Percentiles rank a stretch among this genome's conserved stretches.
Conservation (phyloP, 2,329 filamentous ascomycete genomes). For the Monilinia vaccinii-corymbosi region DNA sequence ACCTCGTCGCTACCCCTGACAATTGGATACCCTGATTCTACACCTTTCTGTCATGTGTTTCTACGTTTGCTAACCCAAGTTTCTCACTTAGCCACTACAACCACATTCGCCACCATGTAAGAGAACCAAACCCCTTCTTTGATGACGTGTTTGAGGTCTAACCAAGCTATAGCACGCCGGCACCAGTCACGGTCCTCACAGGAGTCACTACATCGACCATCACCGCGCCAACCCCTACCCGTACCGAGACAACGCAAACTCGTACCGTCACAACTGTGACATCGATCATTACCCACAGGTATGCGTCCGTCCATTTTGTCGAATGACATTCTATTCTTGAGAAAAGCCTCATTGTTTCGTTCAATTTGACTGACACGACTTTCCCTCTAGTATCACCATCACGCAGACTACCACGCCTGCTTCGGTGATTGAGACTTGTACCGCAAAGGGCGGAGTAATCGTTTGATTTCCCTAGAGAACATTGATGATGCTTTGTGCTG, state of each 20-base stretch:
- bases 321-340: not conserved
- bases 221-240: constrained; percentile 5
- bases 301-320: constrained; percentile 2
- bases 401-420: constrained; percentile 6
- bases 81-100: not conserved
- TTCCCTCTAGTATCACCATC: constrained; percentile 1
- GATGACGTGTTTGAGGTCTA: not conserved
- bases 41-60: no score
- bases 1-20: no score
- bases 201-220: constrained; percentile 2
- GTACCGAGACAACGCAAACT: not conserved
- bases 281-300: not conserved
- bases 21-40: no score
- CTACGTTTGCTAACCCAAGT: not conserved
- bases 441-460: not conserved
- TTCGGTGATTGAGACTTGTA: not conserved
- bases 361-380: not conserved
- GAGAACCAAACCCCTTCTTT: not conserved
- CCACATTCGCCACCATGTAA: not conserved
- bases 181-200: not conserved
- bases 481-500: not conserved
- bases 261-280: not conserved
- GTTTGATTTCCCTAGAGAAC: not conserved
- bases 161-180: not conserved
- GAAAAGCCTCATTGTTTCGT: not conserved